Conservation (phyloP, 2,329 filamentous ascomycete genomes). For the Aschersonia sp. region DNA sequence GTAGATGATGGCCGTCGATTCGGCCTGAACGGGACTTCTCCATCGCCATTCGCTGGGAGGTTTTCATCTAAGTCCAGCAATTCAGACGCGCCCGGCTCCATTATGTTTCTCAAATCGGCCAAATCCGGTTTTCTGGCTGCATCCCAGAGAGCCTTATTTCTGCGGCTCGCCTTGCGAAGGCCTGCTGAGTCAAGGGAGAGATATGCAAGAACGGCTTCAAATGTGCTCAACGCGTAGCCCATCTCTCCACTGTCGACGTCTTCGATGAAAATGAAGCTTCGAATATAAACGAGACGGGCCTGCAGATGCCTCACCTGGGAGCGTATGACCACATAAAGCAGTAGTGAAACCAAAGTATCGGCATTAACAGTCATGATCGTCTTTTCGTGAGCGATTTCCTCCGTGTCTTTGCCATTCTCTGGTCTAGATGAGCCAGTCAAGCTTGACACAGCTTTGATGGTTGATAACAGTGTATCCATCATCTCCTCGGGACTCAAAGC, state of each 20-base stretch:
- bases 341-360: constrained; percentile 80
- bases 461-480: constrained; percentile 65
- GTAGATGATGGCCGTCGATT: constrained; percentile 30
- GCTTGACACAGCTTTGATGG: constrained; percentile 70
- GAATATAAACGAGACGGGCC: constrained; percentile 83
- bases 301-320: constrained; percentile 79
- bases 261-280: constrained; percentile 94
- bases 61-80: constrained; percentile 30
- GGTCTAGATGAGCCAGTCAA: constrained; percentile 37
- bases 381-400: constrained; percentile 30
- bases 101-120: constrained; percentile 57
- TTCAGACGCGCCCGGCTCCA: constrained; percentile 53
- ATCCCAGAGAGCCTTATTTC: constrained; percentile 81
- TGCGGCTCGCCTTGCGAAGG: constrained; percentile 68
- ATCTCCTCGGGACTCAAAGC: constrained; percentile 78
- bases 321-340: constrained; percentile 84
- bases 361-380: constrained; percentile 55
- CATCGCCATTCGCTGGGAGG: constrained; percentile 25
- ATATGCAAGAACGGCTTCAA: constrained; percentile 87
- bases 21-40: constrained; percentile 30
- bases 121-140: constrained; percentile 67
- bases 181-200: constrained; percentile 69
- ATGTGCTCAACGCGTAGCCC: constrained; percentile 89
- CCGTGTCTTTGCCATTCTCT: constrained; percentile 15
- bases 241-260: constrained; percentile 94